phyloP scores from a whole-genome alignment of 371 early-diverging fungal genomes.

The Syncephalis fuscata region DNA sequence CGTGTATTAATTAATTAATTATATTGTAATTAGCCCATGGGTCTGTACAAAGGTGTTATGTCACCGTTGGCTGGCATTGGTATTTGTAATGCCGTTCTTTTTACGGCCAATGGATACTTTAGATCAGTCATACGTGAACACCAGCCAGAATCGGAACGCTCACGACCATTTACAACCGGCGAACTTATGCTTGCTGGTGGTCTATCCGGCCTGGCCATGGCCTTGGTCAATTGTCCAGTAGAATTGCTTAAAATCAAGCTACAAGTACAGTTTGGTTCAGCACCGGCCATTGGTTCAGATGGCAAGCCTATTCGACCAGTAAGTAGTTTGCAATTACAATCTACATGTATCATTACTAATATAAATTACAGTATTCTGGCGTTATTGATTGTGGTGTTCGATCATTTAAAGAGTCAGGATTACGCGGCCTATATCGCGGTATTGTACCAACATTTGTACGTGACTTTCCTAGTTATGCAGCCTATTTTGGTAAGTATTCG shows the following conservation, averaged over 20 bases:
- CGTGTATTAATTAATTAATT: too few species aligned
- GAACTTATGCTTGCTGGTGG: constrained; percentile 58
- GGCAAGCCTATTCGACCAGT: background rate
- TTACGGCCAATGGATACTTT: constrained; percentile 62
- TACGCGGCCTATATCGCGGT: constrained; percentile 64
- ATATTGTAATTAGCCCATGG: constrained; percentile 10
- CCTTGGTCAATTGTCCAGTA: constrained; percentile 71
- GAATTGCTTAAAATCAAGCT: constrained; percentile 73
- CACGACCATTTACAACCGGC: constrained; percentile 5
- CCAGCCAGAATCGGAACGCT: constrained; percentile 21
- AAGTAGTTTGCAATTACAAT: background rate
- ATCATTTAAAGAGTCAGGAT: constrained; percentile 44
- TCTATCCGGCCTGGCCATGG: constrained; percentile 68
- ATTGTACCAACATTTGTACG: constrained; percentile 61
- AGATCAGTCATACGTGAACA: constrained; percentile 34
- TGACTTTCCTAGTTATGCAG: constrained; percentile 70
- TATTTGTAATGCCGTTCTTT: constrained; percentile 75
- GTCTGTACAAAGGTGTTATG: constrained; percentile 67
- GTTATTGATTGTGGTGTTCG: constrained; percentile 58
- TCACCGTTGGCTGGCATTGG: constrained; percentile 80
- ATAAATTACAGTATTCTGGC: constrained; percentile 34
- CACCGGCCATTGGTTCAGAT: background rate
- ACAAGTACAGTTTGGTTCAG: constrained; percentile 43
- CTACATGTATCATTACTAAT: background rate
- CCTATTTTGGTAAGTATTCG: constrained; percentile 48